A percentile compares a stretch with the other conserved stretches of the same genome.
Conservation (phyloP, 805 yeast species). For the Candida insectorum region DNA sequence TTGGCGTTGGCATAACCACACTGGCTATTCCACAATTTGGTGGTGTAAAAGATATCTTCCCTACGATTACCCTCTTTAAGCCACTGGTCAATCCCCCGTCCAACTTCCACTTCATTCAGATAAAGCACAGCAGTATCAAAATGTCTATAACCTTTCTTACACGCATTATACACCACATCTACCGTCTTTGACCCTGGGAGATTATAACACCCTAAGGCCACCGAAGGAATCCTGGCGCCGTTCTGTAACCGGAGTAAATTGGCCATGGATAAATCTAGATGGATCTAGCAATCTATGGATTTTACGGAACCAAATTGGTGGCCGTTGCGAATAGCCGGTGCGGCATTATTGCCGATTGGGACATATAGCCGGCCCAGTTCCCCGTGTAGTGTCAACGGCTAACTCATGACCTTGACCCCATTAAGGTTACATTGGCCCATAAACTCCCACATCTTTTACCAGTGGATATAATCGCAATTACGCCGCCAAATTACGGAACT, state of each 20-base stretch:
- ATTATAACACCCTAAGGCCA: conserved; percentile 52
- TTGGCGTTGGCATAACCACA: conserved; percentile 59
- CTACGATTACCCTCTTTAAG: conserved; percentile 31
- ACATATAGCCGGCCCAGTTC: too few species aligned
- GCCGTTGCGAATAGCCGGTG: too few species aligned
- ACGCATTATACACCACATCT: conserved; percentile 52
- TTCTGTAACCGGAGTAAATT: conserved; percentile 22
- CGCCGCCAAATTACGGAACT: too few species aligned
- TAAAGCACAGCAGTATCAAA: conserved; percentile 75
- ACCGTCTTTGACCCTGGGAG: conserved; percentile 30
- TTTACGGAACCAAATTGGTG: too few species aligned
- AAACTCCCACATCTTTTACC: too few species aligned
- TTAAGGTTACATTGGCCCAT: too few species aligned
- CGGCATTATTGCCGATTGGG: too few species aligned
- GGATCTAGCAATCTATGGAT: too few species aligned
- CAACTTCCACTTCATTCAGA: conserved; percentile 65
- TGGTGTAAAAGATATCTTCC: conserved; percentile 46
- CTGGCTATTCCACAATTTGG: conserved; percentile 70
- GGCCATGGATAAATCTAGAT: conserved; percentile 2
- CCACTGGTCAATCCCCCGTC: conserved; percentile 53
- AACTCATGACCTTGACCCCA: too few species aligned
- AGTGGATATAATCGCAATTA: too few species aligned
- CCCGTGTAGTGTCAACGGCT: too few species aligned
- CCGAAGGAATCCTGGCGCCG: conserved; percentile 38
- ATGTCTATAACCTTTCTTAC: conserved; percentile 64